Conservation (phyloP, 371 early-diverging fungal species). For the Modicella reniformis region DNA sequence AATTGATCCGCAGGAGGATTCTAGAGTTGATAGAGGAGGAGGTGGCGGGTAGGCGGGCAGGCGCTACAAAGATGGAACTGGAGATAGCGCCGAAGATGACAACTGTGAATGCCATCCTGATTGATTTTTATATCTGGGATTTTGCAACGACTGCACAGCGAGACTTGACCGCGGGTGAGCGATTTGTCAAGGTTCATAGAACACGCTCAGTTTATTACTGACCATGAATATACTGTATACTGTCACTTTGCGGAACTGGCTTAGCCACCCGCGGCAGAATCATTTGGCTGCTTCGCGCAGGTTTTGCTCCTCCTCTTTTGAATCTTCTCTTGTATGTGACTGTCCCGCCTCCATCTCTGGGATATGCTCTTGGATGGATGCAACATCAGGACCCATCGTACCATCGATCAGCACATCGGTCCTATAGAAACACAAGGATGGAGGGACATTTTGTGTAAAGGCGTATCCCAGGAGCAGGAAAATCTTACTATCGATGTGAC, state of each 20-base stretch:
- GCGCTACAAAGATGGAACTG: slow-evolving; percentile 7
- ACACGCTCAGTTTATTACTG: slow-evolving; percentile 83
- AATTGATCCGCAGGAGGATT: slow-evolving; percentile 71
- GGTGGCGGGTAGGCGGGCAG: slow-evolving; percentile 9
- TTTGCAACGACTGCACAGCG: slow-evolving; percentile 76
- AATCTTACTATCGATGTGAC: no score
- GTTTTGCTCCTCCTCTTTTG: slow-evolving; percentile 37
- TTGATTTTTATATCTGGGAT: slow-evolving; percentile 93
- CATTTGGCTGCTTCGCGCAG: not conserved
- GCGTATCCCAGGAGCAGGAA: no score
- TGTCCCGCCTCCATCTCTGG: not conserved
- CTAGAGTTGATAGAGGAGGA: slow-evolving; percentile 42
- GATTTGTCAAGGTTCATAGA: slow-evolving; percentile 79
- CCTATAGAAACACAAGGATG: not conserved
- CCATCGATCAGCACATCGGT: slow-evolving; percentile 31
- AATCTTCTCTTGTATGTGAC: slow-evolving; percentile 46
- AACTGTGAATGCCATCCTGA: slow-evolving; percentile 78
- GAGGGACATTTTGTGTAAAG: not conserved
- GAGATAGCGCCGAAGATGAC: slow-evolving; percentile 23
- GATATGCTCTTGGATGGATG: slow-evolving; percentile 11
- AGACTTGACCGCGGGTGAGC: slow-evolving; percentile 58
- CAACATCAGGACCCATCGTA: not conserved
- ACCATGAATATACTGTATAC: no score
- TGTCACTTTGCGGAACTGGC: not conserved
- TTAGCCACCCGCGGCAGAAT: slow-evolving; percentile 1